Evolutionary conservation across 805 yeast genomes (phyloP).

Genomic region (Ogataea paraovalis): DNA sequence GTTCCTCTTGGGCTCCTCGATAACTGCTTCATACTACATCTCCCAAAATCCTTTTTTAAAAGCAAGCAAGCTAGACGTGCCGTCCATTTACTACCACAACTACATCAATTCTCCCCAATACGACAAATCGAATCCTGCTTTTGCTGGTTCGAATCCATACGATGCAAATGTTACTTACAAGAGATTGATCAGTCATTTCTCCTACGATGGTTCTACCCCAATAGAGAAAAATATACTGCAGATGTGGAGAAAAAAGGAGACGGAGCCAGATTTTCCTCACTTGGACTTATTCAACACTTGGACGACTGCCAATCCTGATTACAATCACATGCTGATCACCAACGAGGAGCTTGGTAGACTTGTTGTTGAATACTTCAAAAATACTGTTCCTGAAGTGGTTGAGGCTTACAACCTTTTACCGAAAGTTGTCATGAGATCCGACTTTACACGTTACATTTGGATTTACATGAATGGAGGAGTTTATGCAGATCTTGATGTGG

Average conservation of each 20-base stretch:
- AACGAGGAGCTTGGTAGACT: constrained; percentile 7
- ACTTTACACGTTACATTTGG: constrained; percentile 47
- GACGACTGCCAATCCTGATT: constrained; percentile 15
- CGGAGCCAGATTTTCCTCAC: constrained; percentile 11
- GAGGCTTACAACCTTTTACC: constrained; percentile 45
- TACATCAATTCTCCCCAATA: not conserved
- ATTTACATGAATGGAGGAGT: constrained; percentile 49
- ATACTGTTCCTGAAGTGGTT: constrained; percentile 40
- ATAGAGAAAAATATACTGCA: constrained; percentile 20
- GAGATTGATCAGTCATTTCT: constrained; percentile 7
- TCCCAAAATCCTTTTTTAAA: not conserved
- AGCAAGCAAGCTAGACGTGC: not conserved
- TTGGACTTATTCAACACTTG: constrained; percentile 8
- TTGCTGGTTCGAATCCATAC: not conserved
- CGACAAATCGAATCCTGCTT: not conserved
- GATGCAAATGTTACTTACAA: constrained; percentile 4
- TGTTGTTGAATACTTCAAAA: constrained; percentile 11
- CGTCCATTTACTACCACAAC: not conserved
- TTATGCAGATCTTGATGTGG: constrained; percentile 50
- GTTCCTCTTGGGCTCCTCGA: not conserved
- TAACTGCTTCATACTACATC: not conserved
- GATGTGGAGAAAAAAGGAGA: constrained; percentile 18
- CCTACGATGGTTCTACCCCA: constrained; percentile 5
- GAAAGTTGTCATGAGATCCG: constrained; percentile 42
- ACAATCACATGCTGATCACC: constrained; percentile 11